A percentile compares a stretch with the other conserved stretches of the same genome.
phyloP scores from a whole-genome alignment of 148 eudicot species.

The Amaranthus cruentus region DNA sequence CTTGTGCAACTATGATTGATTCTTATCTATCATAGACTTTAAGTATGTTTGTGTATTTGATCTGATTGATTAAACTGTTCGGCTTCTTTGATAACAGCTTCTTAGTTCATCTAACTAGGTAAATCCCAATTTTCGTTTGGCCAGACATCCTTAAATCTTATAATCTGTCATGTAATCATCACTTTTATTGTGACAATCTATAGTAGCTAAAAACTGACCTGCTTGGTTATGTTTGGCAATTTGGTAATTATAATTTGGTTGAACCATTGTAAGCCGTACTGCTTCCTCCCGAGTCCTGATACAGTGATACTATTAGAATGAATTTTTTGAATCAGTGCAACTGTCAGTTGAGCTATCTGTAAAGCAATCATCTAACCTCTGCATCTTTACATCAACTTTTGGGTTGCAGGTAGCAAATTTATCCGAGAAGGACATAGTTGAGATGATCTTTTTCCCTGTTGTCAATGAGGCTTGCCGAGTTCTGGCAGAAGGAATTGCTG shows the following conservation, averaged over 20 bases:
- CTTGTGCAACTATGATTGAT: no score
- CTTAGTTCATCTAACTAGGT: no score
- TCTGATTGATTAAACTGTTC: no score
- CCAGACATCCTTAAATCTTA: no score
- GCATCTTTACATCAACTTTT: background rate
- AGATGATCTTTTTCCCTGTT: slow-evolving; percentile 92
- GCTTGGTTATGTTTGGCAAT: background rate
- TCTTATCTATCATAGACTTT: no score
- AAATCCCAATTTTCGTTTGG: no score
- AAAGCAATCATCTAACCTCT: background rate
- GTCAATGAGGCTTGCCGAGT: slow-evolving; percentile 93
- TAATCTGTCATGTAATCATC: no score
- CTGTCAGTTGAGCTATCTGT: background rate
- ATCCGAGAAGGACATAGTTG: slow-evolving; percentile 76
- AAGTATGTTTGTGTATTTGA: no score
- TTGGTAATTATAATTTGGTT: no score
- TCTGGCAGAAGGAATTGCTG: slow-evolving; percentile 83
- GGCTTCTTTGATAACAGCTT: no score
- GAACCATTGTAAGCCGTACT: background rate
- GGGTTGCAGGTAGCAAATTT: slow-evolving; percentile 48
- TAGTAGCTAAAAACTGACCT: no score
- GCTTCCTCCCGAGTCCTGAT: background rate
- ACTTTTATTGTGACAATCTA: no score
- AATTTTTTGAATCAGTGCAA: background rate
- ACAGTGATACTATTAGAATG: background rate